Conservation (phyloP, 345 rosid genomes). For the Eucalyptus cloeziana region DNA sequence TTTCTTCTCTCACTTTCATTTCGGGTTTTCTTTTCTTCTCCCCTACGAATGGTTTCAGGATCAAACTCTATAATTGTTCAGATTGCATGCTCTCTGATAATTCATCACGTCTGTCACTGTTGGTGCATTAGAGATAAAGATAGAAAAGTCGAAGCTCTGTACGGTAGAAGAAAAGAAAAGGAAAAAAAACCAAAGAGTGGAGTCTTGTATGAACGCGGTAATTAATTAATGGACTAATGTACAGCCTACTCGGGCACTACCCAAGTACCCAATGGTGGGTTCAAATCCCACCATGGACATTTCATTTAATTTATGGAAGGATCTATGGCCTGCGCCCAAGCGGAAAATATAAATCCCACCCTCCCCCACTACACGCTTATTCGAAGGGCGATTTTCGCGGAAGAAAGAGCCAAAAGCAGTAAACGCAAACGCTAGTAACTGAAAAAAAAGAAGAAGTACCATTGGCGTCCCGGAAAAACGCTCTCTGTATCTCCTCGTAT, state of each 20-base stretch:
- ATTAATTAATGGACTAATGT: not conserved
- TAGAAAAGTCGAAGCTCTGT: not conserved
- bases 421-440: too few relatives aligned
- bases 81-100: not conserved
- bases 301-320: not conserved
- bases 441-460: too few relatives aligned
- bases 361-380: not conserved
- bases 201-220: not conserved
- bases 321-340: not conserved
- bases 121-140: not conserved
- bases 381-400: not conserved
- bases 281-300: not conserved
- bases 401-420: not conserved
- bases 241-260: not conserved
- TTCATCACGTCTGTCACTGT: conserved; percentile 30
- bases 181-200: not conserved
- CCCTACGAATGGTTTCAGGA: conserved; percentile 30
- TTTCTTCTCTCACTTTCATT: conserved; percentile 23
- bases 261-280: not conserved
- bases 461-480: not conserved
- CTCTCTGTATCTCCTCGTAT: not conserved
- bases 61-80: conserved; percentile 1
- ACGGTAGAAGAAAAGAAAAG: accelerated
- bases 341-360: not conserved
- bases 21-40: conserved; percentile 34